Conservation (phyloP, 2,329 filamentous ascomycete species). For the Salinomyces thailandicus region DNA sequence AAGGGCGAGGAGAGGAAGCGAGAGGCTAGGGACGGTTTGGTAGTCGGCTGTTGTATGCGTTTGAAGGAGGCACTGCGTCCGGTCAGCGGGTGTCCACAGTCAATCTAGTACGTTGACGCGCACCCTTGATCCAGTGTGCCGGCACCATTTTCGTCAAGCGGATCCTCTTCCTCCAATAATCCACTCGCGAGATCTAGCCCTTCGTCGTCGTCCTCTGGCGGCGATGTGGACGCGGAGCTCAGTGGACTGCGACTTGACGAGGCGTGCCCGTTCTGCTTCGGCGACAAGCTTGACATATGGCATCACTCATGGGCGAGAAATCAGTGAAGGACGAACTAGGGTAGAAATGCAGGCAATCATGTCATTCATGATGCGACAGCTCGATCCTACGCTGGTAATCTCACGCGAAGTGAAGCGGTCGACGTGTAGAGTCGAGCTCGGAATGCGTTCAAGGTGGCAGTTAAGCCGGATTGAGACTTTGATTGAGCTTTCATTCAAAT, state of each 20-base stretch:
- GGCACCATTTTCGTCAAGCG: slow-evolving; percentile 29
- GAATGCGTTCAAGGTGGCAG: not conserved
- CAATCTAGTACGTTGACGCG: not conserved
- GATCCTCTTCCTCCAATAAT: slow-evolving; percentile 26
- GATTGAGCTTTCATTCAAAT: not conserved
- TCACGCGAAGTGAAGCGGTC: too few species aligned
- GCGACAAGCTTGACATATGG: slow-evolving; percentile 27
- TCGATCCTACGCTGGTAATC: too few species aligned
- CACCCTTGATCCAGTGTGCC: slow-evolving; percentile 38
- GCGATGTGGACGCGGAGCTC: slow-evolving; percentile 7
- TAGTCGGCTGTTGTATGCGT: slow-evolving; percentile 48
- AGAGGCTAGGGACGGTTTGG: slow-evolving; percentile 29
- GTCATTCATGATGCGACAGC: not conserved
- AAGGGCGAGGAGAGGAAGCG: slow-evolving; percentile 36
- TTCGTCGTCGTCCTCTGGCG: slow-evolving; percentile 21
- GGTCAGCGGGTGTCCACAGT: not conserved
- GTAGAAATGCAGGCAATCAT: not conserved
- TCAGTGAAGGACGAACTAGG: not conserved
- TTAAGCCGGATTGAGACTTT: not conserved
- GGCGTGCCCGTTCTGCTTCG: slow-evolving; percentile 22
- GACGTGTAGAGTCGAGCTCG: not conserved
- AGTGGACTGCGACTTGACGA: slow-evolving; percentile 35
- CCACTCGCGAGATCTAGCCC: slow-evolving; percentile 30
- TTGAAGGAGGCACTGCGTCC: slow-evolving; percentile 53
- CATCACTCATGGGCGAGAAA: not conserved